phyloP scores from a whole-genome alignment of 306 rosid genomes.

The Pyrus bretschneideri region DNA sequence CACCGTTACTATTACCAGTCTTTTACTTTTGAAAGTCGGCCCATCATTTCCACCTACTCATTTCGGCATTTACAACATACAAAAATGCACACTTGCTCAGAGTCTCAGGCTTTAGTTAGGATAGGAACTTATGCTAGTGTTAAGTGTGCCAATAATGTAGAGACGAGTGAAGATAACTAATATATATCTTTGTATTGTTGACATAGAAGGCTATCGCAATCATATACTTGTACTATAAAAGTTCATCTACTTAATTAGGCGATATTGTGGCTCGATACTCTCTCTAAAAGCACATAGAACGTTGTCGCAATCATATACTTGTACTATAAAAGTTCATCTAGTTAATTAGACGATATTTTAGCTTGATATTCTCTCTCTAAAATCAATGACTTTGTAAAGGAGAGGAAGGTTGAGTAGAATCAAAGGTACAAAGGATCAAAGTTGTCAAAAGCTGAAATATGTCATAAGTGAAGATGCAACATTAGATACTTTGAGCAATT shows the following conservation, averaged over 20 bases:
- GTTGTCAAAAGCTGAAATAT: neutral
- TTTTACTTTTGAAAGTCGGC: neutral
- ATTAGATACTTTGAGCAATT: too few species aligned
- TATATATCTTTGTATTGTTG: too few species aligned
- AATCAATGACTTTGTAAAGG: neutral
- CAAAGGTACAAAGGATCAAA: neutral
- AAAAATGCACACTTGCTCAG: too few species aligned
- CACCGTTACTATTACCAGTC: neutral
- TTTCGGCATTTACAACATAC: neutral
- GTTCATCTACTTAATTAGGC: neutral
- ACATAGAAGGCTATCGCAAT: accelerated
- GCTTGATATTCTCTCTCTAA: neutral
- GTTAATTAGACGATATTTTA: too few species aligned
- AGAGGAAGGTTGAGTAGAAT: neutral
- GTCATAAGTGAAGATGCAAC: neutral
- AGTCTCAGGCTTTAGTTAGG: too few species aligned
- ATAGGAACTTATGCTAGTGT: too few species aligned
- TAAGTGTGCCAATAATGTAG: too few species aligned
- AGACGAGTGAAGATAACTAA: too few species aligned
- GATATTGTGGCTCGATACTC: neutral
- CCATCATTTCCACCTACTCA: neutral
- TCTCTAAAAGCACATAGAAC: neutral
- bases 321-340: too few species aligned
- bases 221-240: too few species aligned
- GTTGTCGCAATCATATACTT: too few species aligned